Percentiles rank a stretch among this genome's conserved stretches.
Conservation (phyloP, 805 yeast species). For the Candida vaughaniae region DNA sequence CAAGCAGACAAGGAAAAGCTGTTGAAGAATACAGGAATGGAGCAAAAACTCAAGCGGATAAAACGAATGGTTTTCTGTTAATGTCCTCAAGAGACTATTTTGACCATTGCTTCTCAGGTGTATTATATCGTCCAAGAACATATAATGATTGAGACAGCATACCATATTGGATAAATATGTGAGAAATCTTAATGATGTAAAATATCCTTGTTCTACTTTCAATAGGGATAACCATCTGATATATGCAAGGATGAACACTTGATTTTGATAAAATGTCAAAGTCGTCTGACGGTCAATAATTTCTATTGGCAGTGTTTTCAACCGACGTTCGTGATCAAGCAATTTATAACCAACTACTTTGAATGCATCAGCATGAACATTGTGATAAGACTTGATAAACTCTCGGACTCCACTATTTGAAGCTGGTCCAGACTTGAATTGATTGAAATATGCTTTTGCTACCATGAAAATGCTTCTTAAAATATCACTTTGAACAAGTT, state of each 20-base stretch:
- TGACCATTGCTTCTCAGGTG: slow-evolving; percentile 2
- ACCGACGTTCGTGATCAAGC: background rate
- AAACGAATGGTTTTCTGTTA: slow-evolving; percentile 12
- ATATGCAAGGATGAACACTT: slow-evolving; percentile 15
- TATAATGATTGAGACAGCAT: slow-evolving; percentile 23
- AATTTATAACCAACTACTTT: background rate
- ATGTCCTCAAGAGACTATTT: slow-evolving; percentile 11
- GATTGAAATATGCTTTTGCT: slow-evolving; percentile 19
- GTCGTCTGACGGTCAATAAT: background rate
- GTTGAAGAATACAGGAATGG: slow-evolving; percentile 19
- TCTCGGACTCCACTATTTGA: slow-evolving; percentile 1
- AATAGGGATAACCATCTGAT: slow-evolving; percentile 28
- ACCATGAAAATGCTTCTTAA: slow-evolving; percentile 3
- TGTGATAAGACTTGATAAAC: slow-evolving; percentile 9
- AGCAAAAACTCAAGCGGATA: slow-evolving; percentile 16
- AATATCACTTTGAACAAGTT: slow-evolving; percentile 5
- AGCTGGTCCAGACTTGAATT: slow-evolving; percentile 5
- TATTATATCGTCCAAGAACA: slow-evolving; percentile 16
- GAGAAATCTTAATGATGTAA: slow-evolving; percentile 26
- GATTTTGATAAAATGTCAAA: slow-evolving; percentile 13
- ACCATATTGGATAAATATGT: slow-evolving; percentile 26
- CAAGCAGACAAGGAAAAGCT: slow-evolving; percentile 19
- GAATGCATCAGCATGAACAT: slow-evolving; percentile 6
- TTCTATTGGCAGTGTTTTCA: background rate
- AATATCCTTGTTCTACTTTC: slow-evolving; percentile 25